These are phyloP conservation scores for Microbotryum scabiosae DNA, from an alignment of 1,284 basidiomycete genomes.

Conservation along the genomic window DNA sequence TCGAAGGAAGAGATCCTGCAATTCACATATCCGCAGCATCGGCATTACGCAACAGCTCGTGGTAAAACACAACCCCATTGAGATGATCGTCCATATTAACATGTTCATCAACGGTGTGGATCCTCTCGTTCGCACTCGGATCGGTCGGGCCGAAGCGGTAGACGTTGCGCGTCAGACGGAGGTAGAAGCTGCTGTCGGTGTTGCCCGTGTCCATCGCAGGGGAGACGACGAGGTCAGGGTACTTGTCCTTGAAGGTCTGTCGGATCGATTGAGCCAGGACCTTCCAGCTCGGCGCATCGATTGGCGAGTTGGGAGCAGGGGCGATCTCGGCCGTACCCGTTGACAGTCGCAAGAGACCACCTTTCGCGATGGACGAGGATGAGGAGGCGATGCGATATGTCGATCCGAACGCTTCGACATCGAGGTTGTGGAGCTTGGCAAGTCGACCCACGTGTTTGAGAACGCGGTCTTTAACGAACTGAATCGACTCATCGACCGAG, in stretches of 20 bases:
- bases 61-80: not conserved
- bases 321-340: constrained; percentile 41
- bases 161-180: constrained; percentile 46
- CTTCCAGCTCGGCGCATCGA: constrained; percentile 43
- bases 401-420: constrained; percentile 49
- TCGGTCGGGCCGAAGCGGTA: constrained; percentile 47
- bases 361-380: too few relatives aligned
- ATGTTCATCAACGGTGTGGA: constrained; percentile 58
- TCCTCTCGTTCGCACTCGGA: constrained; percentile 42
- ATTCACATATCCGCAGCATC: not conserved
- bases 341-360: too few relatives aligned
- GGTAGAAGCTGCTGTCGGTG: constrained; percentile 48
- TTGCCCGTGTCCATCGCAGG: constrained; percentile 50
- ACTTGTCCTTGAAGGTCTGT: constrained; percentile 37
- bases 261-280: constrained; percentile 49
- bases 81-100: constrained; percentile 9
- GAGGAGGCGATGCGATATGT: too few relatives aligned
- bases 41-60: not conserved
- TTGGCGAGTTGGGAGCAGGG: constrained; percentile 51
- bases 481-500: constrained; percentile 46
- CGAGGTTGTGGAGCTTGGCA: constrained; percentile 46
- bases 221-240: constrained; percentile 42
- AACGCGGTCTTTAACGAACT: constrained; percentile 46
- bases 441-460: constrained; percentile 43
- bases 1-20: too few relatives aligned